Conservation (phyloP, 441 rosid species). For the Adansonia gregorii region DNA sequence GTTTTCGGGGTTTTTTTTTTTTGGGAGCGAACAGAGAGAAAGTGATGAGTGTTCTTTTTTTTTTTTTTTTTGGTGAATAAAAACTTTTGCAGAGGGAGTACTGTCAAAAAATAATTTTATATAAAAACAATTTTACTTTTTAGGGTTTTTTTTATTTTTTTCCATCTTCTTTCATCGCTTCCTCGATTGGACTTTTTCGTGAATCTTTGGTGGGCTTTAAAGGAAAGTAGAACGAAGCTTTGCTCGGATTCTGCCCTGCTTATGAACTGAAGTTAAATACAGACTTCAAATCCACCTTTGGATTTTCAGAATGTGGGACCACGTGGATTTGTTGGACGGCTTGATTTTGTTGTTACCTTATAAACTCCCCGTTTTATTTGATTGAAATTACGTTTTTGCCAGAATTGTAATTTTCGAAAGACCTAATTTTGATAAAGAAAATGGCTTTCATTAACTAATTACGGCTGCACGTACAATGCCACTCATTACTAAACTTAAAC, state of each 20-base stretch:
- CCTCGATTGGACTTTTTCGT: background rate
- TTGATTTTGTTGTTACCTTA: background rate
- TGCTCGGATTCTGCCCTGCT: conserved; percentile 46
- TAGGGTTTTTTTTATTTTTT: no score
- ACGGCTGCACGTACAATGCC: no score
- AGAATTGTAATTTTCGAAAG: background rate
- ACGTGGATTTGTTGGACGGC: conserved; percentile 21
- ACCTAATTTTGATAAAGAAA: no score
- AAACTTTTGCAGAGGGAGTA: background rate
- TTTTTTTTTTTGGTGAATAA: background rate
- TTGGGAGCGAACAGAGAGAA: conserved; percentile 6
- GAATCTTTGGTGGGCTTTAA: conserved; percentile 28
- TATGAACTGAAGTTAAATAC: conserved; percentile 39
- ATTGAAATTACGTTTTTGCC: background rate
- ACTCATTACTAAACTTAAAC: background rate
- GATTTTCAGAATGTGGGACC: conserved; percentile 33
- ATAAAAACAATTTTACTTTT: background rate
- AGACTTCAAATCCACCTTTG: conserved; percentile 44
- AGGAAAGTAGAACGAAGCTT: conserved; percentile 39
- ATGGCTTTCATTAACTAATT: no score
- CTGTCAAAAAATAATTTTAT: background rate
- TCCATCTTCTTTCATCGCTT: no score
- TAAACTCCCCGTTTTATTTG: background rate
- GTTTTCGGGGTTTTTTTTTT: conserved; percentile 13
- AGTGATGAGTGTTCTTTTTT: background rate